Base-by-base conservation (phyloP, 2,329 filamentous ascomycete species). In the Fusarium sp. region DNA sequence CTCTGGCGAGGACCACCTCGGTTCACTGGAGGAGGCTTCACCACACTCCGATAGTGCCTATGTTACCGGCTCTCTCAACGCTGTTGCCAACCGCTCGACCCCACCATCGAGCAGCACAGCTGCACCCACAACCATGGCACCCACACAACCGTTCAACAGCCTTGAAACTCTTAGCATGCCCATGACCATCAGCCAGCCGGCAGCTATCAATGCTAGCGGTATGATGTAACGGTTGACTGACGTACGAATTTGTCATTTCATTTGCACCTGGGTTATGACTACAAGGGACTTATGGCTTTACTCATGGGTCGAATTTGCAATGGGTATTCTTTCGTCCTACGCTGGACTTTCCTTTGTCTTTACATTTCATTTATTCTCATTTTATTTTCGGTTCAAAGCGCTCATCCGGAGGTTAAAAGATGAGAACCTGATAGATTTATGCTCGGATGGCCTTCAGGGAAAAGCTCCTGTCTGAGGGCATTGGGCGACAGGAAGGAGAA, bases 1-100 rank as follows among this genome's bases (percentile, higher is more conserved):
- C 77, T 92, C 91, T 38, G 94, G 96, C 70, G 95, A 97, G 75
- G 94, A 97, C 76, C 93, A 95, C 33, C 91, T 96, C 65, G 93
- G 93, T 62, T 92, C 94, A 42, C 89, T 95, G 31, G 94, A 95
- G 73, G 93, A 95, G 74, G 91, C 93, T 20, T 95, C 93, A 14
- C 93, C 94, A 18, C 91, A 89, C 57, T 94, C 92, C 0, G 91
- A 93, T 74, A 86, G 88, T 74, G 90, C 90, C 64, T 94, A 93
- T 80, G 82, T 89, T 52, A 82, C 88, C 7, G 80, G 84, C 6
- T 89, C 88, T 1, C 82, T 92, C 14, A 87, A 87, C 73, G 83
- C 85, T 22, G 80, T 85, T 29, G 80, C 83, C 40, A 82, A 84
- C 76, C 78, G 77, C 77, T 71, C 75, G 29, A 79, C 72, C 22